Percentiles rank a stretch among this genome's conserved stretches.
phyloP scores from a whole-genome alignment of 441 rosid species.

The Geranium incanum region DNA sequence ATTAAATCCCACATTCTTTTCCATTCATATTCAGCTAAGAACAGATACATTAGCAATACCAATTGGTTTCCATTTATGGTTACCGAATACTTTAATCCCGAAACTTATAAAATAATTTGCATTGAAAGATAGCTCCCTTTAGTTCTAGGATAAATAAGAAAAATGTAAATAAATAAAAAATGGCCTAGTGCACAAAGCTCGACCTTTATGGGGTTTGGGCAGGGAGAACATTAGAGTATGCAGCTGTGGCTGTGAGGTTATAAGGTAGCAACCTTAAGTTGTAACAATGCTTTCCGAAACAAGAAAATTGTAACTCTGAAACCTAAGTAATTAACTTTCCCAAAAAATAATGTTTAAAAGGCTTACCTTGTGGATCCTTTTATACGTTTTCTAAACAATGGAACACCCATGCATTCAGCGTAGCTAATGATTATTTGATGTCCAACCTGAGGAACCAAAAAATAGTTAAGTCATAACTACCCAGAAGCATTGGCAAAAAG shows the following conservation, averaged over 20 bases:
- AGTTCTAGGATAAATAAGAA: background rate
- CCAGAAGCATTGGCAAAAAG: background rate
- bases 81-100: background rate
- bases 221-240: background rate
- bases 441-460: conserved; percentile 49
- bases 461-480: background rate
- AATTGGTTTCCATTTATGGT: background rate
- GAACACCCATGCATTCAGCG: conserved; percentile 86
- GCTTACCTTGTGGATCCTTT: conserved; percentile 77
- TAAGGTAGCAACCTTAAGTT: background rate
- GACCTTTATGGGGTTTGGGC: background rate
- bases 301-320: background rate
- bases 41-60: background rate
- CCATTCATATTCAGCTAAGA: background rate
- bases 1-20: background rate
- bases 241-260: background rate
- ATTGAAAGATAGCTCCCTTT: background rate
- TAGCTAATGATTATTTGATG: conserved; percentile 83
- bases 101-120: background rate
- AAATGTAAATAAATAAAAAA: background rate
- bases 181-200: background rate
- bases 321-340: conserved; percentile 19
- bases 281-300: background rate
- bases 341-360: conserved; percentile 22
- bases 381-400: conserved; percentile 75